These are phyloP conservation scores for Colletotrichum limetticola DNA, from an alignment of 2,329 filamentous ascomycete genomes.

Conservation along the genomic window DNA sequence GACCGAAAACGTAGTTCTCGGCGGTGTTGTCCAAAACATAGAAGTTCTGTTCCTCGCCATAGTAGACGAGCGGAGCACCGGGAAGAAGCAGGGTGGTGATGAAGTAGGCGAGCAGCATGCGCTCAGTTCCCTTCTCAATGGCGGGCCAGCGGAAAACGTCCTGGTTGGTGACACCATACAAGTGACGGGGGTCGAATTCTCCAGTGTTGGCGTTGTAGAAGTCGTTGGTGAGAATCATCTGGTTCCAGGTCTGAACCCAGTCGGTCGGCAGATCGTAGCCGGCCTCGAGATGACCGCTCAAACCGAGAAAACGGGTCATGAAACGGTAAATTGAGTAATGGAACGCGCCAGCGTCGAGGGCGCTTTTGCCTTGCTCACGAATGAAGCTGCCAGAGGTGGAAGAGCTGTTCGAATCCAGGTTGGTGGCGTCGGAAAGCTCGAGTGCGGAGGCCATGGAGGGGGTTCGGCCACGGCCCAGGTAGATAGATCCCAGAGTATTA, in stretches of 20 bases:
- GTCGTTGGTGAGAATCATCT: conserved; percentile 68
- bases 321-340: conserved; percentile 47
- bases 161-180: conserved; percentile 74
- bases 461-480: conserved; percentile 70
- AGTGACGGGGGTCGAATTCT: conserved; percentile 70
- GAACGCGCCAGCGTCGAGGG: conserved; percentile 56
- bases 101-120: conserved; percentile 67
- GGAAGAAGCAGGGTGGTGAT: conserved; percentile 69
- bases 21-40: conserved; percentile 73
- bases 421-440: conserved; percentile 33
- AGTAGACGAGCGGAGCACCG: conserved; percentile 68
- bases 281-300: conserved; percentile 45
- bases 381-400: conserved; percentile 52
- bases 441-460: conserved; percentile 36
- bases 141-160: conserved; percentile 74
- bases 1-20: conserved; percentile 72
- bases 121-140: conserved; percentile 65
- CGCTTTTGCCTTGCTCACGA: conserved; percentile 65
- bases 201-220: conserved; percentile 70
- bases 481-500: conserved; percentile 69
- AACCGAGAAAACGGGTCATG: conserved; percentile 44
- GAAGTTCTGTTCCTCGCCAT: conserved; percentile 74
- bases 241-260: conserved; percentile 64
- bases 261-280: conserved; percentile 45
- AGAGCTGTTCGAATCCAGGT: conserved; percentile 29